These are phyloP conservation scores for Leccinellum rugosiceps DNA, from an alignment of 768 basidiomycete species.

Conservation along the genomic window DNA sequence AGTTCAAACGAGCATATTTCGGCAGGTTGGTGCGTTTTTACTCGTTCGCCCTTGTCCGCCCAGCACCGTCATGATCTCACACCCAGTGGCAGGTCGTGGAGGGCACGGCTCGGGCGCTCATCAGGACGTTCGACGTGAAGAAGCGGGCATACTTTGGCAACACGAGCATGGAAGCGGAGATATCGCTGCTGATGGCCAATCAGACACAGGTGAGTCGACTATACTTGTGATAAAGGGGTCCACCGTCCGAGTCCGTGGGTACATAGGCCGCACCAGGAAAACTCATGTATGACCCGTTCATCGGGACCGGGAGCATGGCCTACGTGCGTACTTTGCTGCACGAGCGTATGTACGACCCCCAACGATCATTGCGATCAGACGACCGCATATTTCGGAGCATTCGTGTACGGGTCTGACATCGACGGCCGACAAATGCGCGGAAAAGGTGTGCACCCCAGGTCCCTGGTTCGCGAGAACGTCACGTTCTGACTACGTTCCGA, in stretches of 20 bases:
- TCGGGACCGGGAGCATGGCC: conserved; percentile 89
- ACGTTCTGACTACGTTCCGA: not conserved
- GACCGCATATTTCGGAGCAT: conserved; percentile 81
- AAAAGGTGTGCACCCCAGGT: conserved; percentile 52
- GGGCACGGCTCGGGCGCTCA: conserved; percentile 65
- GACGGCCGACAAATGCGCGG: conserved; percentile 97
- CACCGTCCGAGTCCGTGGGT: not conserved
- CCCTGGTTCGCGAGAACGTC: not conserved
- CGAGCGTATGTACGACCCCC: not conserved
- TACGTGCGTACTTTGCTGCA: conserved; percentile 48
- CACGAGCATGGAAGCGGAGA: conserved; percentile 97
- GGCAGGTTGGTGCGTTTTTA: conserved; percentile 77
- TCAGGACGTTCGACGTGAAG: conserved; percentile 80
- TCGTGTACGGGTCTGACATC: conserved; percentile 90
- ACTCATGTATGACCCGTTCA: conserved; percentile 93
- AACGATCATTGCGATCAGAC: conserved; percentile 46
- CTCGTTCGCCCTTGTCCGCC: not conserved
- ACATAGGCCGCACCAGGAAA: conserved; percentile 81
- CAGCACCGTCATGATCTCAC: not conserved
- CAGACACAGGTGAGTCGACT: conserved; percentile 73
- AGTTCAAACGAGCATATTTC: conserved; percentile 71
- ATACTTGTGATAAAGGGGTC: not conserved
- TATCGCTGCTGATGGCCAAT: conserved; percentile 94
- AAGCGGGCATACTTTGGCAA: conserved; percentile 90
- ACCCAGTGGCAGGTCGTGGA: conserved; percentile 44